Evolutionary conservation across 1,284 basidiomycete genomes (phyloP).

Genomic region (Tylopilus sp.): DNA sequence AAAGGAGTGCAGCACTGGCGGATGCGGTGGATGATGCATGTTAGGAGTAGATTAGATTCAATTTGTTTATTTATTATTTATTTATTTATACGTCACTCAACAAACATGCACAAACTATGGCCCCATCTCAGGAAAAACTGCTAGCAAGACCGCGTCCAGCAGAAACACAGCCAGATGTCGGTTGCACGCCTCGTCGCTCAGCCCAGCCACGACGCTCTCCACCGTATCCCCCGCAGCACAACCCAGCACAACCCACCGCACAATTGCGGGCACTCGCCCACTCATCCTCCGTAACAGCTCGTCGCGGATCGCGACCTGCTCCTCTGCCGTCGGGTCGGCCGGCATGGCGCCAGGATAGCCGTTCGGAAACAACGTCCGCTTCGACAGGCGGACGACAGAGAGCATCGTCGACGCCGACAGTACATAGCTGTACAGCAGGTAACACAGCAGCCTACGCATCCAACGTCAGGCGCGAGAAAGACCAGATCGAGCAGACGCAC

Average conservation of each 20-base stretch:
- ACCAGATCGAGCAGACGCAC: constrained; percentile 27
- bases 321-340: constrained; percentile 64
- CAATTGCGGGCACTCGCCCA: constrained; percentile 37
- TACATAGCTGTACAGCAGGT: constrained; percentile 53
- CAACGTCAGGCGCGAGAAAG: constrained; percentile 1
- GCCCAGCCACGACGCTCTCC: constrained; percentile 50
- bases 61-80: too few relatives aligned
- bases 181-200: constrained; percentile 60
- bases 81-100: constrained; percentile 17
- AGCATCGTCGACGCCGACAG: constrained; percentile 51
- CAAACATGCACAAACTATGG: constrained; percentile 30
- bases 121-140: constrained; percentile 65
- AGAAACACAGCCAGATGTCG: constrained; percentile 61
- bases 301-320: constrained; percentile 59
- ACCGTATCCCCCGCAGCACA: constrained; percentile 44
- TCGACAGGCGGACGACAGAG: constrained; percentile 47
- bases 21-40: constrained; percentile 48
- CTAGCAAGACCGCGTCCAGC: constrained; percentile 57
- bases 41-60: constrained; percentile 7
- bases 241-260: constrained; percentile 41
- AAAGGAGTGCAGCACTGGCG: constrained; percentile 80
- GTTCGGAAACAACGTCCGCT: constrained; percentile 71
- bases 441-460: constrained; percentile 53
- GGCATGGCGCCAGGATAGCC: constrained; percentile 71
- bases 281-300: constrained; percentile 47